Evolutionary conservation across 2,329 filamentous ascomycete species (phyloP).

Genomic region (Microcyclosporella mali): DNA sequence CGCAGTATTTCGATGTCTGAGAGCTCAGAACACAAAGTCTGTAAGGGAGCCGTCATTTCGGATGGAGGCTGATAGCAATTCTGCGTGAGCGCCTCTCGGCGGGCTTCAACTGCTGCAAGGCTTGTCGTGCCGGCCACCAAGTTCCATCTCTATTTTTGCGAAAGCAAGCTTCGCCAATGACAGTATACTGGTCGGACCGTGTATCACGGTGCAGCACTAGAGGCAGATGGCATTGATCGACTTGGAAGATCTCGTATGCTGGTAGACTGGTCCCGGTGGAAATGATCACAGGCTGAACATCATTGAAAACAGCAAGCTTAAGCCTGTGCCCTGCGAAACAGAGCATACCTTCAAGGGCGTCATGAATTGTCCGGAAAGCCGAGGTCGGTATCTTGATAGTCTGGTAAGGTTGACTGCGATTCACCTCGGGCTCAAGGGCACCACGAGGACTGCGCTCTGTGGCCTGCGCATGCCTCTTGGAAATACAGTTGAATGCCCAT

Average conservation of each 20-base stretch:
- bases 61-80: too few species aligned
- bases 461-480: neutral
- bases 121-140: too few species aligned
- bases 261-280: neutral
- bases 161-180: neutral
- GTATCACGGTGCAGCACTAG: neutral
- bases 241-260: neutral
- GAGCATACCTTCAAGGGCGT: neutral
- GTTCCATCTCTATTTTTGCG: neutral
- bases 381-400: neutral
- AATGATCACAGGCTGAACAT: neutral
- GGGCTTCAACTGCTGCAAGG: too few species aligned
- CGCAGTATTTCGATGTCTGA: too few species aligned
- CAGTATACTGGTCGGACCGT: neutral
- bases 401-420: neutral
- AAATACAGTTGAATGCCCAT: neutral
- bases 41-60: too few species aligned
- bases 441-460: neutral
- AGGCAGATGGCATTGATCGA: conserved; percentile 1
- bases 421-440: too few species aligned
- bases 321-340: neutral
- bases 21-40: too few species aligned
- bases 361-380: neutral
- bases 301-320: neutral
- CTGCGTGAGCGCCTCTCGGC: too few species aligned